A percentile compares a stretch with the other conserved stretches of the same genome.
phyloP scores from a whole-genome alignment of 1,284 basidiomycete species.

The Gymnopus androsaceus region DNA sequence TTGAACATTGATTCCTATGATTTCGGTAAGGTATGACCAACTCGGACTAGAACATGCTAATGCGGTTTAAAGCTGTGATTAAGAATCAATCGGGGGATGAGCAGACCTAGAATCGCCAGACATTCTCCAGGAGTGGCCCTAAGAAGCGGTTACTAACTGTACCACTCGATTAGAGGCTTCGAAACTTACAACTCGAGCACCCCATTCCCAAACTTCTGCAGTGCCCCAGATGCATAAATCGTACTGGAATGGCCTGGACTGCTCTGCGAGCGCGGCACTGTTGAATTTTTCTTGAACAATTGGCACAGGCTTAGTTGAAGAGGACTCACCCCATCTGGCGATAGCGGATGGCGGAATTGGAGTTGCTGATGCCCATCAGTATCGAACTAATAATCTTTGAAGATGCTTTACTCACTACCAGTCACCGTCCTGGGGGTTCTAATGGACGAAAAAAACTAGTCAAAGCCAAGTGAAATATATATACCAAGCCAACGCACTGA shows the following conservation, averaged over 20 bases:
- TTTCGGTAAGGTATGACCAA: slow-evolving; percentile 50
- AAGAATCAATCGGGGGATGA: background rate
- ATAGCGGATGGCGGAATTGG: slow-evolving; percentile 56
- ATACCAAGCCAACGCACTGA: slow-evolving; percentile 28
- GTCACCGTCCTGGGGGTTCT: slow-evolving; percentile 43
- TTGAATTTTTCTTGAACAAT: background rate
- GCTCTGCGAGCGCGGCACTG: slow-evolving; percentile 45
- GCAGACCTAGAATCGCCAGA: slow-evolving; percentile 45
- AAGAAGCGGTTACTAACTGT: background rate
- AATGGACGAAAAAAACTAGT: background rate
- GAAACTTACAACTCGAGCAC: slow-evolving; percentile 46
- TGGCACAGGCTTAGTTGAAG: background rate
- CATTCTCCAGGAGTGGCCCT: slow-evolving; percentile 63
- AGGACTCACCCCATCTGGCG: slow-evolving; percentile 51
- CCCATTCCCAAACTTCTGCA: slow-evolving; percentile 57
- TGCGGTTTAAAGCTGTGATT: no score
- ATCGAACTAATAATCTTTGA: background rate
- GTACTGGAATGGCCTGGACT: slow-evolving; percentile 46
- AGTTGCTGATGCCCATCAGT: slow-evolving; percentile 39
- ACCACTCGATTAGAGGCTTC: background rate
- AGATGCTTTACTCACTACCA: slow-evolving; percentile 47
- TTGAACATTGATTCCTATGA: slow-evolving; percentile 45
- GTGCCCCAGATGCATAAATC: slow-evolving; percentile 54
- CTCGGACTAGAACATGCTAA: slow-evolving; percentile 34
- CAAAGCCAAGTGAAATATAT: background rate